phyloP scores from a whole-genome alignment of 352 stramenopile genomes.

The Hyaloperonospora brassicae region DNA sequence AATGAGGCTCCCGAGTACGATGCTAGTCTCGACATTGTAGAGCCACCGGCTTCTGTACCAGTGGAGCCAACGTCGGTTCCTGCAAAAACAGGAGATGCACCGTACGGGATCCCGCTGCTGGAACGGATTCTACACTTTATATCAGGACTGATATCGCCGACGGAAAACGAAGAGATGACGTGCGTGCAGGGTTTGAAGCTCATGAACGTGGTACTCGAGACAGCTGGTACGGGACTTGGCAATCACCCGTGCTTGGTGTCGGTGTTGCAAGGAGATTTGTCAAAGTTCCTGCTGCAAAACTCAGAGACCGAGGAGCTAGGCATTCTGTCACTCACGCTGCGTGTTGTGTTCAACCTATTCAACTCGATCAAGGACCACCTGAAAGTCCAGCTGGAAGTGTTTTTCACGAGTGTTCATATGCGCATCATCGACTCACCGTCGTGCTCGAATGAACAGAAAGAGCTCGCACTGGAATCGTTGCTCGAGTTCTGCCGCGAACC shows the following conservation, averaged over 20 bases:
- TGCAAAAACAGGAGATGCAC: slow-evolving; percentile 23
- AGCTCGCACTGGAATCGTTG: slow-evolving; percentile 88
- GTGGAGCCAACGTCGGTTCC: slow-evolving; percentile 12
- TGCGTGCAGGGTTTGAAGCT: slow-evolving; percentile 89
- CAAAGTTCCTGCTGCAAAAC: slow-evolving; percentile 94
- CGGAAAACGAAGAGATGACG: slow-evolving; percentile 83
- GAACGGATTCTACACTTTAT: slow-evolving; percentile 93
- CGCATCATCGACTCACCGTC: slow-evolving; percentile 86
- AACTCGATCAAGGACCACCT: slow-evolving; percentile 98
- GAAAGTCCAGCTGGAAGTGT: slow-evolving; percentile 98
- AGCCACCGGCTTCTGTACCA: not conserved
- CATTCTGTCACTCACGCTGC: slow-evolving; percentile 87
- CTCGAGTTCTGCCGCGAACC: slow-evolving; percentile 97
- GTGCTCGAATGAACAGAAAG: slow-evolving; percentile 78
- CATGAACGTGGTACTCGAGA: slow-evolving; percentile 97
- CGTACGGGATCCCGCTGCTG: slow-evolving; percentile 86
- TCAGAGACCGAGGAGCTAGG: slow-evolving; percentile 92
- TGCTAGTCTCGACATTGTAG: slow-evolving; percentile 23
- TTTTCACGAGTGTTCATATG: slow-evolving; percentile 97
- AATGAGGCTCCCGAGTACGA: slow-evolving; percentile 16
- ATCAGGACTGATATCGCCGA: slow-evolving; percentile 88
- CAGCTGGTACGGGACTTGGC: slow-evolving; percentile 77
- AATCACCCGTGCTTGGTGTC: slow-evolving; percentile 75
- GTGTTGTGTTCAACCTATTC: slow-evolving; percentile 99
- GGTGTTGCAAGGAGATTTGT: slow-evolving; percentile 91